These are phyloP conservation scores for Ceratocystis smalleyi DNA, from an alignment of 2,329 filamentous ascomycete genomes.

Conservation along the genomic window DNA sequence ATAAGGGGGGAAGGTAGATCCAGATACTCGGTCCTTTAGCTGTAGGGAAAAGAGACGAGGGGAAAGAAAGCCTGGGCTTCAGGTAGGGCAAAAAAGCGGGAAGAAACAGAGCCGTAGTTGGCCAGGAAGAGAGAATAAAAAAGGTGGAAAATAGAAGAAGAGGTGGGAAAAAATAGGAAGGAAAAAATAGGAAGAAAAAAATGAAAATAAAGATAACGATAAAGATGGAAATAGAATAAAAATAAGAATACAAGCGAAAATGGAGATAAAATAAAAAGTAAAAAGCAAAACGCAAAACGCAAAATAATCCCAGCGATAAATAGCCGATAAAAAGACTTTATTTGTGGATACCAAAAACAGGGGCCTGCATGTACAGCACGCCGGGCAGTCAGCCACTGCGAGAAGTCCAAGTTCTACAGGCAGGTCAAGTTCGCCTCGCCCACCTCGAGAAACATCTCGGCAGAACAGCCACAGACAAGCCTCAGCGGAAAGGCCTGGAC, in stretches of 20 bases:
- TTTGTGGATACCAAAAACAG: not conserved
- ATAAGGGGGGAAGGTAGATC: not conserved
- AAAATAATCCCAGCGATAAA: too few species aligned
- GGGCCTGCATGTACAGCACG: not conserved
- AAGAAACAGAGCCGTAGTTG: not conserved
- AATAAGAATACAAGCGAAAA: not conserved
- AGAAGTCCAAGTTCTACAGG: too few species aligned
- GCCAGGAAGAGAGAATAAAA: not conserved
- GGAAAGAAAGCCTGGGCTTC: not conserved
- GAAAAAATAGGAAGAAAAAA: not conserved
- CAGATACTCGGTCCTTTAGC: not conserved
- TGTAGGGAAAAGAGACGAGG: not conserved
- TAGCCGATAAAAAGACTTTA: not conserved
- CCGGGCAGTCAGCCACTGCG: not conserved
- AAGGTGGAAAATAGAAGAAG: not conserved
- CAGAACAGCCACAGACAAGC: too few species aligned
- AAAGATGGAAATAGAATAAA: not conserved
- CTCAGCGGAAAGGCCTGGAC: too few species aligned
- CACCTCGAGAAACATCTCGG: too few species aligned
- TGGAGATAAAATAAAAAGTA: not conserved
- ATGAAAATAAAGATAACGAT: not conserved
- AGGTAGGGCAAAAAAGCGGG: slow-evolving; percentile 2
- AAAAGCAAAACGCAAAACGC: too few species aligned
- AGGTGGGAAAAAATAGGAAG: not conserved
- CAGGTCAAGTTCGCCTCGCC: too few species aligned